Base-by-base conservation (phyloP, 352 stramenopile genomes). In the Phytophthora capsici region DNA sequence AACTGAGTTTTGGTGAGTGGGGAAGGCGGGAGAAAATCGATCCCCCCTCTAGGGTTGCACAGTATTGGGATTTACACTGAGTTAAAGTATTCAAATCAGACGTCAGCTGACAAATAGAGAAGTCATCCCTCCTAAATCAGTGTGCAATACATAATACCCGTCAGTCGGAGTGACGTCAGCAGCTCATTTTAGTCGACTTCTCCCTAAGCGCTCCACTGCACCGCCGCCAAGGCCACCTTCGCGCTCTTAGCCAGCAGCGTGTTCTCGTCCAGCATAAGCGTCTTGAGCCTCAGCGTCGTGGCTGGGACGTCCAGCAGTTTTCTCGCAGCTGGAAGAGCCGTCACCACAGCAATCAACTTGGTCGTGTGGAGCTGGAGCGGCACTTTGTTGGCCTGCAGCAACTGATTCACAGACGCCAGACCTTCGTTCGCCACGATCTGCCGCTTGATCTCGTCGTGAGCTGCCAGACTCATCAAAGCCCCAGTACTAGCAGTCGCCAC, bases 381-480 rank as follows among this genome's bases (percentile, higher is more conserved):
- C 34, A 72, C 49, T 47, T 81, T 84, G 54, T 75, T 66, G 49
- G 82, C 75, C 68, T 91, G 73, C 62, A 94, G 68, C 34, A 93
- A 59, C 46, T 88, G 77, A 41, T 88, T 88, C 36, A 89, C 55
- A n/a, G 34, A 66, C 23, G 71, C 57, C 6, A 90, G 69, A 4
- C 66, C 80, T 13, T 88, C 78, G 25, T 61, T 63, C 13, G 68
- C 64, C 32, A 92, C 74, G 49, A 93, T 77, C 57, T 75, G 65
- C 26, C 79, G 78, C 78, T 93, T 93, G 19, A 82, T 73, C 23
- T 91, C 81, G 57, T 92, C 83, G 56, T 89, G 41, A 12, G 88
- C 76, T 3, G 80, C 78, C 40, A 93, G 51, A 46, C 63, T 73
- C 81, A 91, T 92, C 57, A 93, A 73, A 38, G 83, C 85, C 4